phyloP scores from a whole-genome alignment of 306 rosid genomes.

The Rosa chinensis region DNA sequence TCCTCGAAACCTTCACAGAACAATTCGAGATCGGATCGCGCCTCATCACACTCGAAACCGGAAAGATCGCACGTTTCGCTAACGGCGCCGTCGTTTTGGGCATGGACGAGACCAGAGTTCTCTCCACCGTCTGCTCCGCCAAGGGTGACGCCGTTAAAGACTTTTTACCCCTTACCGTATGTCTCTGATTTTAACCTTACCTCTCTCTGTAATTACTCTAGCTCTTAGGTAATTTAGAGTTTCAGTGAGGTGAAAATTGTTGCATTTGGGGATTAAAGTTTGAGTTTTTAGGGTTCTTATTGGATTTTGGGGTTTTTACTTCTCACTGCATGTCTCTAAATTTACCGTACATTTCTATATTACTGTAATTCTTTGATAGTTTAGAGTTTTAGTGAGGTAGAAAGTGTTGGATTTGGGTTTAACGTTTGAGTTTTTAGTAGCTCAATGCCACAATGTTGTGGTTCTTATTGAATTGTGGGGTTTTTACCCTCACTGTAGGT shows the following conservation, averaged over 20 bases:
- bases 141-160: slow-evolving; percentile 67
- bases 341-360: too few species aligned
- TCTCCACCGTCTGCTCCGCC: slow-evolving; percentile 67
- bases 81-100: slow-evolving; percentile 80
- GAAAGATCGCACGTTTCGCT: slow-evolving; percentile 84
- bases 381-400: not conserved
- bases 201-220: not conserved
- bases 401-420: not conserved
- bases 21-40: slow-evolving; percentile 84
- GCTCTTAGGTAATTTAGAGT: not conserved
- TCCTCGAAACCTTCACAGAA: slow-evolving; percentile 63
- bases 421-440: not conserved
- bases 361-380: not conserved
- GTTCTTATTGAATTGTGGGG: not conserved
- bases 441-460: not conserved
- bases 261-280: not conserved
- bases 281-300: not conserved
- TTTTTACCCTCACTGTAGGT: not conserved
- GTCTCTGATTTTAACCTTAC: slow-evolving; percentile 1
- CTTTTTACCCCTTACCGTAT: slow-evolving; percentile 90
- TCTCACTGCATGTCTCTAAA: not conserved
- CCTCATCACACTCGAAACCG: slow-evolving; percentile 62
- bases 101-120: slow-evolving; percentile 68
- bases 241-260: not conserved
- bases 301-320: not conserved